Evolutionary conservation across 148 eudicot species (phyloP).

Genomic region (Silene conica): DNA sequence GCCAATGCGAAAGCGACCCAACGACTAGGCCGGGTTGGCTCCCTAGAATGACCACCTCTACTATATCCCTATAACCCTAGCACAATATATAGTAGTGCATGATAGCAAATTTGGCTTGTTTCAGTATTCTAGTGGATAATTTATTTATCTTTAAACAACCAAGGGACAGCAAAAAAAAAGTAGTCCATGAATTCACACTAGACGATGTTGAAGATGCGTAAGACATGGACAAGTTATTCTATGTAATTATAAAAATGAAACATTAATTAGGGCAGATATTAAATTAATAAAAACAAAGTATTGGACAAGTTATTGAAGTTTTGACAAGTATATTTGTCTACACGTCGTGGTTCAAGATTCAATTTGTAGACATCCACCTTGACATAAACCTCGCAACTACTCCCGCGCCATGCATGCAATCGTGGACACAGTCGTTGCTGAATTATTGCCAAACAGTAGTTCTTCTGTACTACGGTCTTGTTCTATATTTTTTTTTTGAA

Average conservation of each 20-base stretch:
- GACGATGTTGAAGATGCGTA: neutral
- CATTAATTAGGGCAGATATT: constrained; percentile 16
- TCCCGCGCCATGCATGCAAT: constrained; percentile 2
- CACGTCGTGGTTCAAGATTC: constrained; percentile 4
- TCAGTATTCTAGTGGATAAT: too few species aligned
- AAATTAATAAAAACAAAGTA: constrained; percentile 9
- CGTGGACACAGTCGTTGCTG: constrained; percentile 21
- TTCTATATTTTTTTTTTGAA: too few species aligned
- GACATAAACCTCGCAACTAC: constrained; percentile 27
- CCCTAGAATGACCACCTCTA: too few species aligned
- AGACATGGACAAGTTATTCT: neutral
- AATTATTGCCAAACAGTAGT: constrained; percentile 23
- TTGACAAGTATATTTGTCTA: constrained; percentile 19
- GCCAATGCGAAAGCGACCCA: too few species aligned
- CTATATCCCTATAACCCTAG: too few species aligned
- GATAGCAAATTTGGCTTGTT: too few species aligned
- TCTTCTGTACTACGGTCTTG: too few species aligned
- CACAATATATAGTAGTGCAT: too few species aligned
- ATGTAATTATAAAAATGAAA: neutral
- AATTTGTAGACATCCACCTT: constrained; percentile 19
- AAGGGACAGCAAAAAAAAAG: neutral
- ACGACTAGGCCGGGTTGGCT: too few species aligned
- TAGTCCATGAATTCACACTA: neutral
- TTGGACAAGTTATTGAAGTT: constrained; percentile 22
- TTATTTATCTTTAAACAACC: too few species aligned